Evolutionary conservation across 371 early-diverging fungal species (phyloP).

Genomic region (Mucor lusitanicus): DNA sequence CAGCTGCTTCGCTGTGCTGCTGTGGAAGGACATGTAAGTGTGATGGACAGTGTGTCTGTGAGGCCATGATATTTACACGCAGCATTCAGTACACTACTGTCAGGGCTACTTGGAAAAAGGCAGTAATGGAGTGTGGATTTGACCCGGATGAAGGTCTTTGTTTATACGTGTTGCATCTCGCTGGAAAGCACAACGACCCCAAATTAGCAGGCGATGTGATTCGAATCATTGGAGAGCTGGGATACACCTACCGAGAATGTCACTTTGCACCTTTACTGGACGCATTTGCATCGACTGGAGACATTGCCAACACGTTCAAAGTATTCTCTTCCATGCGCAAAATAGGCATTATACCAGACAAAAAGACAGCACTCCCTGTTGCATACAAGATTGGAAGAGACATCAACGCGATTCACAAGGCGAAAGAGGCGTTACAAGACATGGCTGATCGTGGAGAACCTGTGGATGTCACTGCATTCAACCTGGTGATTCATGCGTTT

Average conservation of each 20-base stretch:
- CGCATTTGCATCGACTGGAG: constrained; percentile 54
- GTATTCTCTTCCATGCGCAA: constrained; percentile 63
- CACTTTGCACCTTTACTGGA: constrained; percentile 72
- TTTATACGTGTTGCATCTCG: constrained; percentile 54
- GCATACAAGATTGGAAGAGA: constrained; percentile 26
- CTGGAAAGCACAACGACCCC: constrained; percentile 59
- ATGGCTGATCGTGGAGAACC: constrained; percentile 18
- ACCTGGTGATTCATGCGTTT: constrained; percentile 29
- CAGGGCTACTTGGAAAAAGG: constrained; percentile 47
- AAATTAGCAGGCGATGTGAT: constrained; percentile 58
- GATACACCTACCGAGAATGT: constrained; percentile 49
- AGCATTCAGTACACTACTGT: constrained; percentile 41
- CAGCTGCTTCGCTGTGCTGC: constrained; percentile 51
- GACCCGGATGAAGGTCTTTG: constrained; percentile 67
- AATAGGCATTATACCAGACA: constrained; percentile 44
- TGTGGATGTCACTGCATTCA: constrained; percentile 54
- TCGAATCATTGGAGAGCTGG: constrained; percentile 41
- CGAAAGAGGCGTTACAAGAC: constrained; percentile 42
- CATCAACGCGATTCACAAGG: constrained; percentile 36
- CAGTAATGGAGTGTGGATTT: constrained; percentile 30
- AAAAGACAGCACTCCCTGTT: constrained; percentile 37
- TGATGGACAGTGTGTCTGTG: not conserved
- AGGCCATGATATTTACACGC: not conserved
- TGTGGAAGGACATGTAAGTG: constrained; percentile 45
- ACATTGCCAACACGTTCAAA: constrained; percentile 58